Percentiles rank a stretch among this genome's conserved stretches.
Evolutionary conservation across 2,329 filamentous ascomycete species (phyloP).

Genomic region (Graphilbum fragrans): DNA sequence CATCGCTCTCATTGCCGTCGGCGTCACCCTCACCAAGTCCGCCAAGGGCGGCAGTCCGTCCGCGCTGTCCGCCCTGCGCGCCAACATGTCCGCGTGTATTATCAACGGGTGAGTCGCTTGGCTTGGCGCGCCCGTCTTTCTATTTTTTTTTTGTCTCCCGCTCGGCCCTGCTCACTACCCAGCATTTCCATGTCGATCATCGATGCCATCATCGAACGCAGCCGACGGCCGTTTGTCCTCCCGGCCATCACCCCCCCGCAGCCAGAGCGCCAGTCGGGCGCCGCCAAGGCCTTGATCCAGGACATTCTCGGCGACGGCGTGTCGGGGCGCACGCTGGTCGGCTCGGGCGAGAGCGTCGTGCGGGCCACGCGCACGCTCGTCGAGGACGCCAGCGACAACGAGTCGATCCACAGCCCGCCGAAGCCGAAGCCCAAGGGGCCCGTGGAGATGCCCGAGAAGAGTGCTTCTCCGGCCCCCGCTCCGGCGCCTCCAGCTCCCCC

Average conservation of each 20-base stretch:
- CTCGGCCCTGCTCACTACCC: too few species aligned
- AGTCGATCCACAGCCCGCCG: too few species aligned
- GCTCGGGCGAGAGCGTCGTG: neutral
- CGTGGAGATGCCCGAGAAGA: too few species aligned
- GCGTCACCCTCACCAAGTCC: slow-evolving; percentile 9
- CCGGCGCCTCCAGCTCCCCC: too few species aligned
- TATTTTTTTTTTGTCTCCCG: too few species aligned
- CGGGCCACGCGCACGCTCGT: neutral
- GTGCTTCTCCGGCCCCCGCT: too few species aligned
- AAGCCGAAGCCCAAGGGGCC: too few species aligned
- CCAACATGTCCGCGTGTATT: slow-evolving; percentile 7
- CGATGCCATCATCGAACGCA: slow-evolving; percentile 7
- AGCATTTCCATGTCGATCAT: slow-evolving; percentile 6
- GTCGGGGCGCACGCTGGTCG: slow-evolving; percentile 1
- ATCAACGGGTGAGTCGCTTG: slow-evolving; percentile 6
- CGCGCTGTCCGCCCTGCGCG: slow-evolving; percentile 1
- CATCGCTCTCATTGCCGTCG: slow-evolving; percentile 14
- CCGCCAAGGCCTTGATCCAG: slow-evolving; percentile 7
- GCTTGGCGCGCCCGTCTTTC: too few species aligned
- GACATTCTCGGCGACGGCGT: slow-evolving; percentile 10
- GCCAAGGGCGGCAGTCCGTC: neutral
- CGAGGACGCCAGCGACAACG: too few species aligned
- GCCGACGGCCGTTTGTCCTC: slow-evolving; percentile 10
- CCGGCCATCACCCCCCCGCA: slow-evolving; percentile 11
- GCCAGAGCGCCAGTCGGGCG: slow-evolving; percentile 2